A percentile compares a stretch with the other conserved stretches of the same genome.
Conservation (phyloP, 495 filamentous ascomycete genomes). For the Recurvomyces mirabilis region DNA sequence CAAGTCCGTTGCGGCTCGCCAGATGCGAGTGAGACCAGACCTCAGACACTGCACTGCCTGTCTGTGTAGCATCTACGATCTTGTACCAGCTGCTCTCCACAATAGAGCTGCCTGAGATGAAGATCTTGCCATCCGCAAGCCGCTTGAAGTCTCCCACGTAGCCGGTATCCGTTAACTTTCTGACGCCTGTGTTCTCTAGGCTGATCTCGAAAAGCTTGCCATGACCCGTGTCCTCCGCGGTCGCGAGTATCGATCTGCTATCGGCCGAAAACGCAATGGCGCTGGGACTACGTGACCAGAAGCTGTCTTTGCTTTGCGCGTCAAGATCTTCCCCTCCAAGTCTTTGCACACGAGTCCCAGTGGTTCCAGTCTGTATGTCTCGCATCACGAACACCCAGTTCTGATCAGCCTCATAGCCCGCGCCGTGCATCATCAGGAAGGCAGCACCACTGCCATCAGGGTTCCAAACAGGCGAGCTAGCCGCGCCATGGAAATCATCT, state of each 20-base stretch:
- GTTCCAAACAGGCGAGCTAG: slow-evolving; percentile 63
- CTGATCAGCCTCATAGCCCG: slow-evolving; percentile 85
- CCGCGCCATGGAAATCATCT: slow-evolving; percentile 53
- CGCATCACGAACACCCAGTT: slow-evolving; percentile 57
- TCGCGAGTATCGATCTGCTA: slow-evolving; percentile 19
- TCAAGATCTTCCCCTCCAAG: too few species aligned
- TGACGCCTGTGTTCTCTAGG: slow-evolving; percentile 6
- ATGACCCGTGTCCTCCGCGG: slow-evolving; percentile 25
- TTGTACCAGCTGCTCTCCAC: slow-evolving; percentile 31
- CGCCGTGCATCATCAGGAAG: slow-evolving; percentile 52
- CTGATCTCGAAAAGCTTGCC: slow-evolving; percentile 15
- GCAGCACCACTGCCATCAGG: slow-evolving; percentile 60
- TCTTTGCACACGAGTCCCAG: too few species aligned
- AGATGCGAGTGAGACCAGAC: slow-evolving; percentile 45
- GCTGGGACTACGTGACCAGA: slow-evolving; percentile 24
- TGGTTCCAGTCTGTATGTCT: too few species aligned
- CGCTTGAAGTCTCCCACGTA: slow-evolving; percentile 15
- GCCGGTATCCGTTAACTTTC: slow-evolving; percentile 12
- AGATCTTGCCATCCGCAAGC: slow-evolving; percentile 23
- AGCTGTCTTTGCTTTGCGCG: neutral
- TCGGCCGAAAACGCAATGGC: slow-evolving; percentile 25
- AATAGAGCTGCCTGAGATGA: slow-evolving; percentile 29
- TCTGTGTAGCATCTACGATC: slow-evolving; percentile 47
- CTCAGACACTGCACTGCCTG: slow-evolving; percentile 44
- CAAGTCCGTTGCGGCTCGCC: slow-evolving; percentile 57